Percentiles rank a stretch among this genome's conserved stretches.
phyloP scores from a whole-genome alignment of 1,139 yeast species.

The Geotrichum aggregatum region DNA sequence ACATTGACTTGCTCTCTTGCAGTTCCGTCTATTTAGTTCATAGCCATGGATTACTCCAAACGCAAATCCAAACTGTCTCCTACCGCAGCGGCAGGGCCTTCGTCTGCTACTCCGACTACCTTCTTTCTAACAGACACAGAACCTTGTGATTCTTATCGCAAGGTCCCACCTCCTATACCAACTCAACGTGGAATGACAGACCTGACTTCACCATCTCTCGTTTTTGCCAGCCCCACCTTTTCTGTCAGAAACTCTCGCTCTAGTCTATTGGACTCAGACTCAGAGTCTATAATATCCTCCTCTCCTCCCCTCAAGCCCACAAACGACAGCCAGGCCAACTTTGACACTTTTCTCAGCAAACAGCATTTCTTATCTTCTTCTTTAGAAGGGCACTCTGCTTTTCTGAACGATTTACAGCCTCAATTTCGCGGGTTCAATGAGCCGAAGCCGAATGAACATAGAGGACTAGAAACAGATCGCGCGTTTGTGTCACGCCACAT shows the following conservation, averaged over 20 bases:
- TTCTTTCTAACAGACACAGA: constrained; percentile 14
- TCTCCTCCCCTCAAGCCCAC: constrained; percentile 5
- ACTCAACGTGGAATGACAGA: not conserved
- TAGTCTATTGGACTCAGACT: constrained; percentile 6
- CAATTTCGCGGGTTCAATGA: not conserved
- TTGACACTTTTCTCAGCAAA: not conserved
- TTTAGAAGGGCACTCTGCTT: not conserved
- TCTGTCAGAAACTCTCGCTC: constrained; percentile 1
- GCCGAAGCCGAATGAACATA: not conserved
- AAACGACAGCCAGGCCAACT: not conserved
- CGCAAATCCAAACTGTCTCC: no score
- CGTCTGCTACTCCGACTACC: constrained; percentile 6
- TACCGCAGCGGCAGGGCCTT: no score
- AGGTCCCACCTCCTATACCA: not conserved
- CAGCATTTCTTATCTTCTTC: not conserved
- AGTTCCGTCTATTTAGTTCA: not conserved
- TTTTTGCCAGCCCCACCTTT: not conserved
- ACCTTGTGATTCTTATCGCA: constrained; percentile 1
- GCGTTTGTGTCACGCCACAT: not conserved
- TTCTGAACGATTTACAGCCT: not conserved
- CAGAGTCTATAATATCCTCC: constrained; percentile 4
- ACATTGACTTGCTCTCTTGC: no score
- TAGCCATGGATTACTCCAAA: not conserved
- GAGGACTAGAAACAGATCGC: not conserved
- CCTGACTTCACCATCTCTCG: not conserved